Percentiles rank a stretch among this genome's conserved stretches.
Conservation (phyloP, 352 stramenopile species). For the Phytophthora europaea region DNA sequence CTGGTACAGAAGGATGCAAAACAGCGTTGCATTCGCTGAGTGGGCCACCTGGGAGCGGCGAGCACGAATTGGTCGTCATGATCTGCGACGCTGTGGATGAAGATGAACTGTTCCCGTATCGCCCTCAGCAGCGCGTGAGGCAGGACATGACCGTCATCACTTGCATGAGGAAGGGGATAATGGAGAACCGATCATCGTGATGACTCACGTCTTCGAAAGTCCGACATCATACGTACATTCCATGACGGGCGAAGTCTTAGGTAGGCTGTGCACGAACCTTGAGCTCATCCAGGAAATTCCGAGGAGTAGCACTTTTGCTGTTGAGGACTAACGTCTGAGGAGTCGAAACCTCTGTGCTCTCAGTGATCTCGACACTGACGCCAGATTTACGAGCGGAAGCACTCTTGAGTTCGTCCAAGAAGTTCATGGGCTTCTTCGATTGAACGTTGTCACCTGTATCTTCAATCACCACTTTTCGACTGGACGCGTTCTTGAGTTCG, state of each 20-base stretch:
- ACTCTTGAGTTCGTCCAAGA: slow-evolving; percentile 66
- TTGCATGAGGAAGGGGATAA: slow-evolving; percentile 22
- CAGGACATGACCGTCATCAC: slow-evolving; percentile 48
- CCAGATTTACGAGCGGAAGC: slow-evolving; percentile 18
- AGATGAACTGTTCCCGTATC: slow-evolving; percentile 59
- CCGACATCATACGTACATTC: slow-evolving; percentile 26
- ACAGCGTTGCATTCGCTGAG: slow-evolving; percentile 53
- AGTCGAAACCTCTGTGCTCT: not conserved
- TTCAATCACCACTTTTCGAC: slow-evolving; percentile 18
- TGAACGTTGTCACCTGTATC: not conserved
- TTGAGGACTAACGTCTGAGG: not conserved
- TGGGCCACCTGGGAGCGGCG: slow-evolving; percentile 18
- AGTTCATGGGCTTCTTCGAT: slow-evolving; percentile 29
- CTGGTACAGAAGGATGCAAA: slow-evolving; percentile 47
- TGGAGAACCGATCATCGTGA: slow-evolving; percentile 33
- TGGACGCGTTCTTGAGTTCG: slow-evolving; percentile 50
- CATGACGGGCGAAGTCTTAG: not conserved
- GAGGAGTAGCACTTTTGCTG: slow-evolving; percentile 4
- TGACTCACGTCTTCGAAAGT: slow-evolving; percentile 36
- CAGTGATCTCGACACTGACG: not conserved
- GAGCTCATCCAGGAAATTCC: slow-evolving; percentile 51
- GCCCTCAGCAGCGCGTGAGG: slow-evolving; percentile 36
- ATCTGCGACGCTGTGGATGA: slow-evolving; percentile 50
- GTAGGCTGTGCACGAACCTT: slow-evolving; percentile 34
- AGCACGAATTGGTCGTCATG: slow-evolving; percentile 40